Percentiles rank a stretch among this genome's conserved stretches.
Conservation (phyloP, 1,139 yeast genomes). For the Hemisphaericaspora lyxosophila region DNA sequence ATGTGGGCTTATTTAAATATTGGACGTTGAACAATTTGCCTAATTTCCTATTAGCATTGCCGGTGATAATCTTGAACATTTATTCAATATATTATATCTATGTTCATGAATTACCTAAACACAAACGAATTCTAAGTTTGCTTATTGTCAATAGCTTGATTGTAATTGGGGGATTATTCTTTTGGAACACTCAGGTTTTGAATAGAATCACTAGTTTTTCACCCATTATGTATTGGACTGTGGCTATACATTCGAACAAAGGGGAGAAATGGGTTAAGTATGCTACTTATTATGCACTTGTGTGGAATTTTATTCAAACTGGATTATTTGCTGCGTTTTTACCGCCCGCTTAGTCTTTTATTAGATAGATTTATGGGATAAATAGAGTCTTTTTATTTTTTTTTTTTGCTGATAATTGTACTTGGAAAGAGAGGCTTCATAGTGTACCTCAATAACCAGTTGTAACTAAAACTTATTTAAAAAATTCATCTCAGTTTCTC, state of each 20-base stretch:
- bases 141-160: constrained; percentile 41
- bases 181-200: constrained; percentile 85
- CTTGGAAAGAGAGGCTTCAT: no score
- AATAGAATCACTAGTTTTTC: constrained; percentile 75
- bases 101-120: constrained; percentile 31
- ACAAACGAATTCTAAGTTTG: constrained; percentile 30
- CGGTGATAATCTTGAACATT: constrained; percentile 50
- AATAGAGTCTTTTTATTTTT: no score
- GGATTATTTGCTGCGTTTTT: constrained; percentile 63
- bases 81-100: constrained; percentile 31
- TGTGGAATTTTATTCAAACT: constrained; percentile 61
- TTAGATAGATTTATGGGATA: no score
- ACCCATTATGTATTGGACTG: constrained; percentile 75
- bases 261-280: constrained; percentile 10
- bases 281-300: constrained; percentile 43
- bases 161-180: constrained; percentile 51
- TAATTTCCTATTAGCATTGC: constrained; percentile 76
- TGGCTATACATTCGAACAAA: constrained; percentile 24
- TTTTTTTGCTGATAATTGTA: no score
- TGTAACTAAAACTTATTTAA: no score
- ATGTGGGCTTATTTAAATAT: constrained; percentile 73
- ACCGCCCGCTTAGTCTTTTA: constrained; percentile 73
- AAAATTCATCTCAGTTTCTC: no score
- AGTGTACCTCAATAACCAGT: no score
- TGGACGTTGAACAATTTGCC: constrained; percentile 84